Conservation (phyloP, 192 early-diverging fungal species). For the Entomortierella chlamydospora region DNA sequence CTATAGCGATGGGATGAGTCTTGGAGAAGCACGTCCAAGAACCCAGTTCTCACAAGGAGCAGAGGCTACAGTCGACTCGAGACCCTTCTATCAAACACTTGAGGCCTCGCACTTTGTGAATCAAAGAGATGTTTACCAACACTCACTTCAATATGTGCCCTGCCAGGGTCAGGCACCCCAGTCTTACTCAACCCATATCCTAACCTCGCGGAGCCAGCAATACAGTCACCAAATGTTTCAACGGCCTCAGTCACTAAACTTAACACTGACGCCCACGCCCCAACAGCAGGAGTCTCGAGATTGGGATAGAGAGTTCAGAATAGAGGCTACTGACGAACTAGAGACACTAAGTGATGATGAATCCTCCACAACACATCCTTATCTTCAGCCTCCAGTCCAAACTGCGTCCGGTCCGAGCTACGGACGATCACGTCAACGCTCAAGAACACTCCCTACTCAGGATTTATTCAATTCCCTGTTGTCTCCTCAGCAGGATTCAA, state of each 20-base stretch:
- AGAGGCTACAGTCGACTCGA: too few relatives aligned
- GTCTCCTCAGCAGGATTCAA: neutral
- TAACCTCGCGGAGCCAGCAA: neutral
- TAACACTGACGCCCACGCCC: neutral
- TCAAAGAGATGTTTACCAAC: neutral
- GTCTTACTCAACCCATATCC: too few relatives aligned
- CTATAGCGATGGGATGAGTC: neutral
- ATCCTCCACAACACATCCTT: neutral
- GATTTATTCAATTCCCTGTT: neutral
- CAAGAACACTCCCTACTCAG: neutral
- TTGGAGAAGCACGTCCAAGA: too few relatives aligned
- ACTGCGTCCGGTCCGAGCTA: neutral
- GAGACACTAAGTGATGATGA: neutral
- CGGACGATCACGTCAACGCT: neutral
- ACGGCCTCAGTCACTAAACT: neutral
- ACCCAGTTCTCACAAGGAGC: too few relatives aligned
- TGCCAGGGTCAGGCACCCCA: too few relatives aligned
- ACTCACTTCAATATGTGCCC: too few relatives aligned
- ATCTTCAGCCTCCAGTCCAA: neutral
- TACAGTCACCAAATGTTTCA: neutral
- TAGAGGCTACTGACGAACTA: neutral
- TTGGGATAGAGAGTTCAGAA: neutral
- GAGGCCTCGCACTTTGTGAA: too few relatives aligned
- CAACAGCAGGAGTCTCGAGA: too few relatives aligned
- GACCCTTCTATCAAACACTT: too few relatives aligned